A percentile compares a stretch with the other conserved stretches of the same genome.
Evolutionary conservation across 345 rosid genomes (phyloP).

Genomic region (Hirschfeldia incana): DNA sequence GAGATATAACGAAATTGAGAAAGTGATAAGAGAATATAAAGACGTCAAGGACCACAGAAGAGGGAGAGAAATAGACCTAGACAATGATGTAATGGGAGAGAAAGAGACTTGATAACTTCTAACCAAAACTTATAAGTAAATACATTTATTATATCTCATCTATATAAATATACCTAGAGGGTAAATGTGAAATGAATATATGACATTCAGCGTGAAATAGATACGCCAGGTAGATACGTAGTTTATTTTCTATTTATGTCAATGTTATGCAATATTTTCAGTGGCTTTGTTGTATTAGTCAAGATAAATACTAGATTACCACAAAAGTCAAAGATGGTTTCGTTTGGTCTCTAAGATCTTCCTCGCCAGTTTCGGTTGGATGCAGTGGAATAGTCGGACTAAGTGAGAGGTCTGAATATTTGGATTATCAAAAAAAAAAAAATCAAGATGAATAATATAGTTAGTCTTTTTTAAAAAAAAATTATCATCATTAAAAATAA

Average conservation of each 20-base stretch:
- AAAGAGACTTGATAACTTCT: constrained; percentile 10
- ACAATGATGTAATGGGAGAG: constrained; percentile 32
- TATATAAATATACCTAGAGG: neutral
- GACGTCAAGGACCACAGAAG: constrained; percentile 61
- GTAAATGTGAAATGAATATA: constrained; percentile 3
- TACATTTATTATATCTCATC: neutral
- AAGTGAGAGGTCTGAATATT: too few species aligned
- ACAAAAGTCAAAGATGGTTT: neutral
- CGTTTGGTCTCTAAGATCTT: too few species aligned
- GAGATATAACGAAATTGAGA: constrained; percentile 49
- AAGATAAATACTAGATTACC: neutral
- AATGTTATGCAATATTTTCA: neutral
- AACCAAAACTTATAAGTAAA: neutral
- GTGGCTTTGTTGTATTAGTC: neutral
- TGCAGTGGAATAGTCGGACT: too few species aligned
- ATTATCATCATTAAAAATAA: too few species aligned
- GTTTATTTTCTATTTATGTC: neutral
- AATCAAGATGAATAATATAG: neutral
- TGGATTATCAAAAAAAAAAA: neutral
- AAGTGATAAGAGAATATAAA: constrained; percentile 61
- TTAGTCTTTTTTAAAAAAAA: neutral
- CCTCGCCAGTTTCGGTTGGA: too few species aligned
- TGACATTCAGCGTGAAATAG: neutral
- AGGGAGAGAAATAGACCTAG: constrained; percentile 25
- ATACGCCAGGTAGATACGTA: neutral